Base-by-base conservation (phyloP, 352 stramenopile species). In the Pythium phragmiticola region DNA sequence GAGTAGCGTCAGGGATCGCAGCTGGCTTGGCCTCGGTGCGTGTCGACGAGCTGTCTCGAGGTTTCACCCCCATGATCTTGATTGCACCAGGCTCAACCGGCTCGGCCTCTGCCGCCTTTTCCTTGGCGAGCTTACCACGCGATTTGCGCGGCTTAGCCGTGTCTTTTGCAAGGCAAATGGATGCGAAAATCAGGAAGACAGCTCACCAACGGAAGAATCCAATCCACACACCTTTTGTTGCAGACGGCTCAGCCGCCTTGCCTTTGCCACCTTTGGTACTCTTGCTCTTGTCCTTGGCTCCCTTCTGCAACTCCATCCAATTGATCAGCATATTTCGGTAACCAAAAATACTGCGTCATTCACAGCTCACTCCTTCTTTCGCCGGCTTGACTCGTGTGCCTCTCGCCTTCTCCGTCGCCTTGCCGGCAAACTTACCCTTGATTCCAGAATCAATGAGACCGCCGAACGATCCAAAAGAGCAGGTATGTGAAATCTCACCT, bases 71-170 rank as follows among this genome's bases (percentile, higher is more conserved):
- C 80, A 89, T 88, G 30, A 89, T 88, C 33, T 74, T 76, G 19
- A 89, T 41, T 57, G 70, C 68, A 2, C 79, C 82, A 43, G 78
- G 78, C 47, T 84, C 65, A 3, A 78, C 30, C 17, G 45, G 6
- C 33, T 72, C 68, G 2, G 23, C 13, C 1, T 68, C 52, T 7
- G 17, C 49, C 0, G 21, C n/a, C 19, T 62, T 65, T 7, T 88
- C 78, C 45, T 77, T 85, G 36, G 76, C 74, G 13, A 37, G 23
- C 16, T 73, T 71, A 4, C 47, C 56, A 0, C 76, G 77, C 30
- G 67, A 55, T 61, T 87, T 87, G 56, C 79, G 75, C 28, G 42
- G 45, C 57, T 86, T 90, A n/a, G 58, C 28, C n/a, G 56, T 42
- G 12, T 83, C 77, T 83, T 30, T n/a, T 26, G 16, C 7, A 17